These are phyloP conservation scores for Spizellomyces sp. DNA, from an alignment of 192 early-diverging fungal species.

Conservation along the genomic window DNA sequence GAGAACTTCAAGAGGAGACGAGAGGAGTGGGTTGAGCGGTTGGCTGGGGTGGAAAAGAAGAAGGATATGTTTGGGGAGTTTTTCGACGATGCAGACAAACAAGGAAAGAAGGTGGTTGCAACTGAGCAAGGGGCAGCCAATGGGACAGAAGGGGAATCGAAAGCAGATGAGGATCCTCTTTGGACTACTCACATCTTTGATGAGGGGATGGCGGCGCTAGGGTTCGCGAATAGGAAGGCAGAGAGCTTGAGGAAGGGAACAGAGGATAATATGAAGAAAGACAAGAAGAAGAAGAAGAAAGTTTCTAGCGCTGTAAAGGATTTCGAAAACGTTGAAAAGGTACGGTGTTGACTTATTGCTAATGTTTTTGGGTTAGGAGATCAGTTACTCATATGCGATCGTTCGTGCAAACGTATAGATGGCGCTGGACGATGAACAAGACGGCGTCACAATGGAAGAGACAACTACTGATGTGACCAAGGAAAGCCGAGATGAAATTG, in stretches of 20 bases:
- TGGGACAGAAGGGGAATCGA: constrained; percentile 22
- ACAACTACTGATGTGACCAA: constrained; percentile 6
- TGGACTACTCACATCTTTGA: constrained; percentile 45
- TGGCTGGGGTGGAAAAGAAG: constrained; percentile 73
- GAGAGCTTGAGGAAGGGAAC: constrained; percentile 53
- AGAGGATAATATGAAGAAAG: constrained; percentile 43
- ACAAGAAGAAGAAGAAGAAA: constrained; percentile 36
- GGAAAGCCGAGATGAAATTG: constrained; percentile 25
- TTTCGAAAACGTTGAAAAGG: constrained; percentile 38
- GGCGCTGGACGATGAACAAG: constrained; percentile 32
- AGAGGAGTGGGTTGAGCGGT: constrained; percentile 77
- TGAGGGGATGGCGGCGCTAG: constrained; percentile 57
- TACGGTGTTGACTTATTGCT: constrained; percentile 7
- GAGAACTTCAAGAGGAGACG: constrained; percentile 72
- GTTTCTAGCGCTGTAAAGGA: constrained; percentile 22
- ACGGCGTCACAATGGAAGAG: neutral
- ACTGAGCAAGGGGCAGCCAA: neutral
- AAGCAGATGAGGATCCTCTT: constrained; percentile 19
- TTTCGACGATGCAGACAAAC: constrained; percentile 52
- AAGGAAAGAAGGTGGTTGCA: constrained; percentile 29
- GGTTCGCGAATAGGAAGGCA: constrained; percentile 49
- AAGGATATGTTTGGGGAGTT: constrained; percentile 82
- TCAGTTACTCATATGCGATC: neutral
- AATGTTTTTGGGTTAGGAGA: neutral
- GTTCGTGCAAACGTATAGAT: constrained; percentile 7